Base-by-base conservation (phyloP, 129 eudicot genomes). In the Flaveria brownii region DNA sequence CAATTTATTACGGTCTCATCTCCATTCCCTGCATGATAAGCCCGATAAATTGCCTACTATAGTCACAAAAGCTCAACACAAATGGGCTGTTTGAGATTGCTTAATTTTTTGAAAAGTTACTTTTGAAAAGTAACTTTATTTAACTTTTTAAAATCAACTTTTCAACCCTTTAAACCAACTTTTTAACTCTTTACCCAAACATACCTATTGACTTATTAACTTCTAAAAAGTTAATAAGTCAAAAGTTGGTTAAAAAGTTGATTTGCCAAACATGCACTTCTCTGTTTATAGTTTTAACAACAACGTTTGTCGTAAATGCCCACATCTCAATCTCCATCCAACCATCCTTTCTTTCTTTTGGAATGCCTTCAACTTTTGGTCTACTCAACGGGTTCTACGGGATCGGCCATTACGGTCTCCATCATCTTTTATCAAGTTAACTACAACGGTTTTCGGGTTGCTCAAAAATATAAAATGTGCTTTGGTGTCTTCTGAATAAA, bases 321-420 rank as follows among this genome's bases (percentile, higher is more conserved):
- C 68, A 73, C 10, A 73, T 73, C 68, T 57, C 22, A 41, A 1
- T 36, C 70, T 75, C 79, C 79, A 75, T 61, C 79, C 79, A 75
- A 63, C 79, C 79, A 62, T 75, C 71, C 26, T 75, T 61, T 64
- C 79, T 45, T 75, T 46, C 28, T 46, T 49, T 46, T 9, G 60
- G 60, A 16, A 75, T n/a, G 13, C 23, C 17, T 2, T 75, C 79
- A 2, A 75, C 6, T 62, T 61, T 75, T 4, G 71, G 79, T 12
- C 79, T 75, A n/a, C 33, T 25, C 79, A 75, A 49, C 5, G 71
- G 61, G 25, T 62, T 61, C 16, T 63, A 14, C n/a, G 42, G 28
- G 17, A 23, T 46, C 46, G 15, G 46, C 36, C 49, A 75, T 28
- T 22, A 13, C 17, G 15, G 47, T 68, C 56, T 68, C 30, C 36